Conservation (phyloP, 768 basidiomycete genomes). For the Podaxis sp. region DNA sequence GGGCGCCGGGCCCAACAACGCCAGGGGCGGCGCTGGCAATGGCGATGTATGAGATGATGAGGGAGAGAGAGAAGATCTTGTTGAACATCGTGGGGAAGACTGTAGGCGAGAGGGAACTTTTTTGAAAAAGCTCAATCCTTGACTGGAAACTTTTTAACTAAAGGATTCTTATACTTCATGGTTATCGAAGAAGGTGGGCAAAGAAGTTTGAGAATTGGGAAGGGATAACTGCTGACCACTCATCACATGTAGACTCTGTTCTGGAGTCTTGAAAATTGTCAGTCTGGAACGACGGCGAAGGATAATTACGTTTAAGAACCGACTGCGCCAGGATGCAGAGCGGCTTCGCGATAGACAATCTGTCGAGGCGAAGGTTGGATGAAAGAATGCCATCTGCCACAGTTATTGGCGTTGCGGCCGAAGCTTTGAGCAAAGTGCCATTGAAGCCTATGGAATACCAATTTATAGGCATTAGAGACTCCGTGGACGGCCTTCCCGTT, state of each 20-base stretch:
- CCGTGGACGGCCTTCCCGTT: too few species aligned
- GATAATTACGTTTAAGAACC: not conserved
- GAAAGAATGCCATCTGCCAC: not conserved
- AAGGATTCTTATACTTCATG: not conserved
- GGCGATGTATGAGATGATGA: not conserved
- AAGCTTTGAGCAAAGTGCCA: too few species aligned
- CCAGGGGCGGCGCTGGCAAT: not conserved
- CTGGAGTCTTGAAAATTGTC: not conserved
- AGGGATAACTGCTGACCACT: not conserved
- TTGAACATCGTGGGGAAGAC: not conserved
- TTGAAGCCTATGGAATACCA: too few species aligned
- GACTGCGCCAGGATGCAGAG: not conserved
- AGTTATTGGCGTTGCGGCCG: too few species aligned
- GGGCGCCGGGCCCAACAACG: not conserved
- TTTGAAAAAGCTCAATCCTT: not conserved
- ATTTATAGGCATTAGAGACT: too few species aligned
- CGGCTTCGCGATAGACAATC: not conserved
- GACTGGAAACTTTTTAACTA: not conserved
- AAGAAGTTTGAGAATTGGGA: not conserved
- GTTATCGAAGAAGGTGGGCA: not conserved
- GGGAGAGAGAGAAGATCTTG: not conserved
- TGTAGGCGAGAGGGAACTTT: not conserved
- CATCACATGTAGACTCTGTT: not conserved
- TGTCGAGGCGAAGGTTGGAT: not conserved
- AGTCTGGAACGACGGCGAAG: not conserved